Evolutionary conservation across 495 filamentous ascomycete species (phyloP).

Genomic region (Durotheca rogersii): DNA sequence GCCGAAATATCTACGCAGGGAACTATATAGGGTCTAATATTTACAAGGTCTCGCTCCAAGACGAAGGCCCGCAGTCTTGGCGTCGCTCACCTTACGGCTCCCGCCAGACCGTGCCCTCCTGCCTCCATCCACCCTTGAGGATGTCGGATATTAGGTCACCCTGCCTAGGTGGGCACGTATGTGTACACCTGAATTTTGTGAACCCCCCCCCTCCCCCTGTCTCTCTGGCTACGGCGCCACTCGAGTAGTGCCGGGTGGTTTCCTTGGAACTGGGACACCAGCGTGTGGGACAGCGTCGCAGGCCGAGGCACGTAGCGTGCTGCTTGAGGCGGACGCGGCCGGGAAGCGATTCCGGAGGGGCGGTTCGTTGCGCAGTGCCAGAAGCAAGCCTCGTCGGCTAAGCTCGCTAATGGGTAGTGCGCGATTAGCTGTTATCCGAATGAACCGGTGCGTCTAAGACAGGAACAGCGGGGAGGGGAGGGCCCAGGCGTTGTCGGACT

Average conservation of each 20-base stretch:
- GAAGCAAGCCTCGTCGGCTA: too few species aligned
- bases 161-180: not conserved
- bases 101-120: not conserved
- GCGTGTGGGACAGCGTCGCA: conserved; percentile 7
- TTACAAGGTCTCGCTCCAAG: not conserved
- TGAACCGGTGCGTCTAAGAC: too few species aligned
- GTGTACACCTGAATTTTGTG: too few species aligned
- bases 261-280: not conserved
- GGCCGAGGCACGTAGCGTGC: conserved; percentile 5
- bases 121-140: too few species aligned
- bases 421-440: too few species aligned
- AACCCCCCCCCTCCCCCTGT: too few species aligned
- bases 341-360: conserved; percentile 21
- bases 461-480: too few species aligned
- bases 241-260: not conserved
- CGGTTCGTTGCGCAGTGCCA: too few species aligned
- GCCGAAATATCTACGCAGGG: too few species aligned
- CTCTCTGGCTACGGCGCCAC: not conserved
- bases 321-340: conserved; percentile 6
- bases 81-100: not conserved
- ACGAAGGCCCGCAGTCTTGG: conserved; percentile 1
- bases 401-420: too few species aligned
- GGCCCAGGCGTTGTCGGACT: too few species aligned
- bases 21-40: too few species aligned
- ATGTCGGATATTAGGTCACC: not conserved